A percentile compares a stretch with the other conserved stretches of the same genome.
Conservation (phyloP, 2,329 filamentous ascomycete species). For the Penicillium sp. region DNA sequence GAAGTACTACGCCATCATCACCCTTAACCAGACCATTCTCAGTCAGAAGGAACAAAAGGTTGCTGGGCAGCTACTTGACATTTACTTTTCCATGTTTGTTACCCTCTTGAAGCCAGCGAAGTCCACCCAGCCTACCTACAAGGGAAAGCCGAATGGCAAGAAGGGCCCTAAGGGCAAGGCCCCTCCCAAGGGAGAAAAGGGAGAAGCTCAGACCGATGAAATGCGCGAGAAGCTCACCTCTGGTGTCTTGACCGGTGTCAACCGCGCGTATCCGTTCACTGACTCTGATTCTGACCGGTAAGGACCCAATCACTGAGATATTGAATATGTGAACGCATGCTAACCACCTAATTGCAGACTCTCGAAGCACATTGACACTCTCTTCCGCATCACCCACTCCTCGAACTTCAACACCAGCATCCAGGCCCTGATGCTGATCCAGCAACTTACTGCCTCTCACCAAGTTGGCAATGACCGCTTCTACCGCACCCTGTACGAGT, state of each 20-base stretch:
- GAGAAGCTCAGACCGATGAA: slow-evolving; percentile 60
- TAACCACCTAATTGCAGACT: slow-evolving; percentile 54
- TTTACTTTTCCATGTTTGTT: slow-evolving; percentile 91
- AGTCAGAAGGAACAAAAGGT: slow-evolving; percentile 79
- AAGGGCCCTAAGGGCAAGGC: slow-evolving; percentile 53
- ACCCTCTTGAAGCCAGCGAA: slow-evolving; percentile 65
- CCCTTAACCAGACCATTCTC: slow-evolving; percentile 92
- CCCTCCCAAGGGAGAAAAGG: slow-evolving; percentile 32
- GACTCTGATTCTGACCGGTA: slow-evolving; percentile 74
- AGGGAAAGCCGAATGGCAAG: slow-evolving; percentile 45
- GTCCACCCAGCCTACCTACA: slow-evolving; percentile 44
- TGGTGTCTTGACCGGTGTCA: slow-evolving; percentile 88
- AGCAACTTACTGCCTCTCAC: slow-evolving; percentile 81
- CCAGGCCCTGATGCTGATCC: slow-evolving; percentile 90
- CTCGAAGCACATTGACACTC: slow-evolving; percentile 85
- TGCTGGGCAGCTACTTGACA: slow-evolving; percentile 77
- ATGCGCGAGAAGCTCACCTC: slow-evolving; percentile 89
- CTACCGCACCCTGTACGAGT: slow-evolving; percentile 94
- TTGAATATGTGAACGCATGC: slow-evolving; percentile 1
- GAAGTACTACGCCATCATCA: slow-evolving; percentile 95
- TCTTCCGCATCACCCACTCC: slow-evolving; percentile 95
- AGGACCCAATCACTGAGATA: slow-evolving; percentile 26
- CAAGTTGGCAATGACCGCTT: slow-evolving; percentile 85
- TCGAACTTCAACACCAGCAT: slow-evolving; percentile 99
- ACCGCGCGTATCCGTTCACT: slow-evolving; percentile 92